Conservation (phyloP, 495 filamentous ascomycete species). For the Aspergillus taichungensis region DNA sequence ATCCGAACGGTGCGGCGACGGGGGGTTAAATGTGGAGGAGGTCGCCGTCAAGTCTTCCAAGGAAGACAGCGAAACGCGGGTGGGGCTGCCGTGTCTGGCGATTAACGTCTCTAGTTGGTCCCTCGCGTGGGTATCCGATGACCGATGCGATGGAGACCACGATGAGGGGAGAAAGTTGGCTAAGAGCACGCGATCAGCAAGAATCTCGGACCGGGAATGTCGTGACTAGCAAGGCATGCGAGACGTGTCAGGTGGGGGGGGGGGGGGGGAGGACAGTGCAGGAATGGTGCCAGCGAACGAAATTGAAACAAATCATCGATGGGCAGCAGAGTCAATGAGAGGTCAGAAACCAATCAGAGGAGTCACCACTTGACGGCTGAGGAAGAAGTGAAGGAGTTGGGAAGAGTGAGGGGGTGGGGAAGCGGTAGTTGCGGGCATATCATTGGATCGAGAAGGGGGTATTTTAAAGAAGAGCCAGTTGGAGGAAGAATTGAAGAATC, state of each 20-base stretch:
- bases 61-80: constrained; percentile 62
- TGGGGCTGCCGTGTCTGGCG: constrained; percentile 37
- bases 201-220: constrained; percentile 31
- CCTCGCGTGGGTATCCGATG: constrained; percentile 65
- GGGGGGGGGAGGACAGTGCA: constrained; percentile 11
- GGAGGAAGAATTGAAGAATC: not conserved
- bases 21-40: constrained; percentile 48
- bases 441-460: not conserved
- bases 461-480: not conserved
- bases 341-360: constrained; percentile 8
- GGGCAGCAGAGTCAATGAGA: constrained; percentile 1
- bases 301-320: constrained; percentile 3
- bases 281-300: constrained; percentile 6
- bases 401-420: not conserved
- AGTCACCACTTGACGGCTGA: not conserved
- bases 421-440: not conserved
- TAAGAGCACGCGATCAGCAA: constrained; percentile 54
- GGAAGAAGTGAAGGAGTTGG: not conserved
- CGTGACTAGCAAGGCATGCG: constrained; percentile 25
- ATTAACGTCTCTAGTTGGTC: constrained; percentile 62
- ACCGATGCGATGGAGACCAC: constrained; percentile 23
- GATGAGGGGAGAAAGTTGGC: constrained; percentile 43
- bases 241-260: constrained; percentile 26
- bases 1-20: constrained; percentile 19
- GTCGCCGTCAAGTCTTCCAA: constrained; percentile 66